phyloP scores from a whole-genome alignment of 805 yeast species.

The Metschnikowia bowlesiae region DNA sequence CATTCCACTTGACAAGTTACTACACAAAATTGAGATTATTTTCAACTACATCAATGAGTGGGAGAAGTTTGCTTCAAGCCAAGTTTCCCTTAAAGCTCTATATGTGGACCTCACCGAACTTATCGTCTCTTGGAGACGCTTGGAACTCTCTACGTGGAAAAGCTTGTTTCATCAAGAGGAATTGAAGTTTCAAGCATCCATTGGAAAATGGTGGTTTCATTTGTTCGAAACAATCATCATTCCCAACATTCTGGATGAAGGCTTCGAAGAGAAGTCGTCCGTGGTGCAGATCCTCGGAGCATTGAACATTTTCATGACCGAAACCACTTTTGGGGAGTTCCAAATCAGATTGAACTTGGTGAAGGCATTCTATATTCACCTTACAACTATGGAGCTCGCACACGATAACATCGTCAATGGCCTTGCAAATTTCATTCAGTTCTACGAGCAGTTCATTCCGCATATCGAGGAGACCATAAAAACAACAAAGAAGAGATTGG shows the following conservation, averaged over 20 bases:
- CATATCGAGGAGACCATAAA: conserved; percentile 44
- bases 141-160: conserved; percentile 86
- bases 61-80: conserved; percentile 85
- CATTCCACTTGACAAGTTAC: conserved; percentile 70
- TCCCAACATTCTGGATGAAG: conserved; percentile 33
- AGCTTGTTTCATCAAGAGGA: conserved; percentile 67
- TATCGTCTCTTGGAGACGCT: conserved; percentile 85
- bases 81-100: conserved; percentile 57
- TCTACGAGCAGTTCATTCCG: conserved; percentile 62
- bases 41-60: conserved; percentile 82
- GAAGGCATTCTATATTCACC: conserved; percentile 58
- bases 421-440: conserved; percentile 54
- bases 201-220: conserved; percentile 90
- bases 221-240: conserved; percentile 75
- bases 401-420: conserved; percentile 30
- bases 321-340: conserved; percentile 75
- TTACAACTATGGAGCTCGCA: conserved; percentile 19
- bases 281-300: conserved; percentile 43
- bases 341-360: conserved; percentile 54
- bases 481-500: conserved; percentile 49
- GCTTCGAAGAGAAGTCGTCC: conserved; percentile 14
- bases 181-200: conserved; percentile 36
- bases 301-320: conserved; percentile 69
- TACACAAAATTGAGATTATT: conserved; percentile 82
- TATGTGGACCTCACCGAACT: conserved; percentile 58